These are phyloP conservation scores for Capsicum pubescens DNA, from an alignment of 257 asterid genomes.

Conservation along the genomic window DNA sequence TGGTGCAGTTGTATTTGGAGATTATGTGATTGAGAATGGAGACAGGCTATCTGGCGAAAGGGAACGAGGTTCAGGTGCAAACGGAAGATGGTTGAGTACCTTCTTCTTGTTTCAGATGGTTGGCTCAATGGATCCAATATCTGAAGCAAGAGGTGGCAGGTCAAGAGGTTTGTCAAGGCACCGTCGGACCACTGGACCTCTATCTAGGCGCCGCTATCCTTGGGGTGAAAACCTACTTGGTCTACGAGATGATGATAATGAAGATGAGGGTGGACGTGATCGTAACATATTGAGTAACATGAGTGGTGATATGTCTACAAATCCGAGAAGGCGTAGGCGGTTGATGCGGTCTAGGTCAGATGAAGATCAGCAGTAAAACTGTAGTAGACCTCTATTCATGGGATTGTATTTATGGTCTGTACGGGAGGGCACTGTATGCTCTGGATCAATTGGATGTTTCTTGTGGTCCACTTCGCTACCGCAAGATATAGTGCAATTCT, in stretches of 20 bases:
- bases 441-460: not conserved
- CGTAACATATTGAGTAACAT: slow-evolving; percentile 42
- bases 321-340: slow-evolving; percentile 62
- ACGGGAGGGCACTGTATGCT: not conserved
- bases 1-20: slow-evolving; percentile 84
- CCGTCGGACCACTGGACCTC: slow-evolving; percentile 55
- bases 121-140: slow-evolving; percentile 64
- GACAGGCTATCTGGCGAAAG: slow-evolving; percentile 53
- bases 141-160: slow-evolving; percentile 64
- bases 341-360: slow-evolving; percentile 55
- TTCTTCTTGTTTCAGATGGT: slow-evolving; percentile 85
- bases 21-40: slow-evolving; percentile 77
- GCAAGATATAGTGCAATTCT: slow-evolving; percentile 1
- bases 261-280: slow-evolving; percentile 42
- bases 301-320: slow-evolving; percentile 46
- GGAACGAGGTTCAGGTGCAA: slow-evolving; percentile 49
- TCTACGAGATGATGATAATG: slow-evolving; percentile 49
- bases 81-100: slow-evolving; percentile 70
- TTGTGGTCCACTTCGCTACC: slow-evolving; percentile 15
- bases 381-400: slow-evolving; percentile 26
- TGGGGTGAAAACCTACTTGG: slow-evolving; percentile 86
- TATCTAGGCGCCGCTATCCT: slow-evolving; percentile 66
- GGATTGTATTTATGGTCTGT: not conserved
- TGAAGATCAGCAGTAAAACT: slow-evolving; percentile 44
- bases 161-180: slow-evolving; percentile 70